Evolutionary conservation across 306 rosid genomes (phyloP), one percentile per base, ranked within the genome.

Genomic region (Crotalaria pallida): DNA sequence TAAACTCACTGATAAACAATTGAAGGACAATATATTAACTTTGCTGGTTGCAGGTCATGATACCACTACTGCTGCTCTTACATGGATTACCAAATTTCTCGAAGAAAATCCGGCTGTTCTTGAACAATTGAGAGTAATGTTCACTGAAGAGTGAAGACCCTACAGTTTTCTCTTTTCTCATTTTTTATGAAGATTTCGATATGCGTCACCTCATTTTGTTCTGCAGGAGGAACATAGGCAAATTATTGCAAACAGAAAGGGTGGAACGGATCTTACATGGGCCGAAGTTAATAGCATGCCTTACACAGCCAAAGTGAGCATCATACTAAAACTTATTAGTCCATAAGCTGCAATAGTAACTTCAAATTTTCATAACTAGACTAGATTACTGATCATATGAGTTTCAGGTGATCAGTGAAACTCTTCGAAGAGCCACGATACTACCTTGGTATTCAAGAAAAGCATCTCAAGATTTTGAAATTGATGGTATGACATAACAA

Each of bases 51-150:
- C 98, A 38, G 98, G 98, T 9, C 96, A 92, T 75, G 98, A 89
- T 56, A 89, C 98, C 36, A 92, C 98, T 7, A 92, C 98, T 43
- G 98, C 96, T 71, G 96, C 85, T 71, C 98, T 92, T 50, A 89
- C 97, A 15, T 92, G 96, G 96, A 67, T 92, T 8, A 65, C 84
- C 73, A 89, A 92, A 67, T 92, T 92, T 76, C 94, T 92, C 38
- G 92, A 78, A 71, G 92, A 87, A 69, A 92, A 92, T 59, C 90
- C 88, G 19, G 3, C 47, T 59, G 96, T 85, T 72, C 75, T 92
- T 63, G 90, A 89, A 43, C 63, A 83, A 76, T 65, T 92, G 41
- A 79, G 98, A 57, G 96, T 89, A 87, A 82, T 49, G 38, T 55
- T 26, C 15, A 36, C 24, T 47, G 1, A 51, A 53, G 52, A 36